These are phyloP conservation scores for Geosmithia putterillii DNA, from an alignment of 2,329 filamentous ascomycete species.

Conservation along the genomic window DNA sequence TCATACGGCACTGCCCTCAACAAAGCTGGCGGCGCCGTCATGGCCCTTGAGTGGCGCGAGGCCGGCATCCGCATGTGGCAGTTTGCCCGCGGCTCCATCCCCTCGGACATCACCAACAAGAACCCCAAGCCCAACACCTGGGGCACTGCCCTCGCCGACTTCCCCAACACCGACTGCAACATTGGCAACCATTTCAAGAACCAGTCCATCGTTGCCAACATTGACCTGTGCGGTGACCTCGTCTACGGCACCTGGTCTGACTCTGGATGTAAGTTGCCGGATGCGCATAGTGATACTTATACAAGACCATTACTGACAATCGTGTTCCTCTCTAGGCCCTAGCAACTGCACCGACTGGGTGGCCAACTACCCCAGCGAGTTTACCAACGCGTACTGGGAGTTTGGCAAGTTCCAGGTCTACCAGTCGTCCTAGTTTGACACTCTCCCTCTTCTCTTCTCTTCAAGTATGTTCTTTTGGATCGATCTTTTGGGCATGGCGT, in stretches of 20 bases:
- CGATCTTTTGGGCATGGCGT: not conserved
- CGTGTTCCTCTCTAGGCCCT: constrained; percentile 30
- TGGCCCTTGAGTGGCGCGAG: constrained; percentile 48
- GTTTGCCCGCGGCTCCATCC: constrained; percentile 35
- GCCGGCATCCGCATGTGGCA: constrained; percentile 54
- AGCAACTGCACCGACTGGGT: constrained; percentile 45
- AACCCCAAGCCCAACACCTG: constrained; percentile 49
- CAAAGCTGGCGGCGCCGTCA: constrained; percentile 39
- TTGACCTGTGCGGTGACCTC: constrained; percentile 49
- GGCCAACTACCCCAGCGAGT: constrained; percentile 41
- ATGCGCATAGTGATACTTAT: not conserved
- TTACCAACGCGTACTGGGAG: constrained; percentile 51
- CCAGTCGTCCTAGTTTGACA: constrained; percentile 12
- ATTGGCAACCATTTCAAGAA: constrained; percentile 49
- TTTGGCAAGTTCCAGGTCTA: constrained; percentile 51
- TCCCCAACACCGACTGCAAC: constrained; percentile 50
- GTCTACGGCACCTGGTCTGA: constrained; percentile 32
- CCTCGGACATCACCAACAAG: constrained; percentile 34
- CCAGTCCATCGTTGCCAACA: constrained; percentile 54
- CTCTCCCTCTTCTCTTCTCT: not conserved
- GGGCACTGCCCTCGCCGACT: constrained; percentile 51
- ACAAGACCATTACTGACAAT: not conserved
- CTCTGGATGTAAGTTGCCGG: constrained; percentile 27
- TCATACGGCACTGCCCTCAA: constrained; percentile 44
- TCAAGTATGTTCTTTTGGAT: not conserved